These are phyloP conservation scores for Ceratocystiopsis brevicomis DNA, from an alignment of 2,329 filamentous ascomycete species.

Conservation along the genomic window DNA sequence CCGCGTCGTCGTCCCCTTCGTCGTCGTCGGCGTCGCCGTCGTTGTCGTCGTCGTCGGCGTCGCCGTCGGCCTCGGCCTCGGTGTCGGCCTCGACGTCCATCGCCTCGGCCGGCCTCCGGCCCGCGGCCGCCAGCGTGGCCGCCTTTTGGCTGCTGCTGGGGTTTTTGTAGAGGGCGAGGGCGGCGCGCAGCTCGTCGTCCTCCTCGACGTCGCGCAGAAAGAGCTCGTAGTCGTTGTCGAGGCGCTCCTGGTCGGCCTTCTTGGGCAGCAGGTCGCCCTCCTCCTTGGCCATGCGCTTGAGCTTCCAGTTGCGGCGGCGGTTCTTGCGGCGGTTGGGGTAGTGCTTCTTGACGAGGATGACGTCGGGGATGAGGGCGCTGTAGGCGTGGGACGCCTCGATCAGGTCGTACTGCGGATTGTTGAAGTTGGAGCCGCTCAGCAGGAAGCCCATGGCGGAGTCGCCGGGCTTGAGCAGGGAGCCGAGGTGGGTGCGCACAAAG, in stretches of 20 bases:
- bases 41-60: constrained; percentile 41
- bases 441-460: constrained; percentile 94
- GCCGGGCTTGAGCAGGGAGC: constrained; percentile 65
- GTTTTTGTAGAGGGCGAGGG: constrained; percentile 72
- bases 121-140: constrained; percentile 10
- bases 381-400: constrained; percentile 64
- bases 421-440: constrained; percentile 76
- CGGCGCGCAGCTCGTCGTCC: constrained; percentile 69
- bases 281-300: constrained; percentile 83
- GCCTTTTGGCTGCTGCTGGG: constrained; percentile 28
- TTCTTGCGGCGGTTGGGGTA: constrained; percentile 67
- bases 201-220: constrained; percentile 96
- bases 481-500: constrained; percentile 79
- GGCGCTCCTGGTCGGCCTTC: constrained; percentile 70
- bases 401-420: constrained; percentile 69
- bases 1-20: constrained; percentile 31
- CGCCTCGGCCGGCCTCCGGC: constrained; percentile 14
- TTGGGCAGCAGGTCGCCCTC: constrained; percentile 72
- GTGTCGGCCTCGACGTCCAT: constrained; percentile 30
- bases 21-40: constrained; percentile 39
- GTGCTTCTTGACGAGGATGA: constrained; percentile 91
- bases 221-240: constrained; percentile 90
- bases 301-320: constrained; percentile 72
- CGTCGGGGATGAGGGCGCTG: constrained; percentile 66
- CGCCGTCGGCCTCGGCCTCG: constrained; percentile 26